Conservation (phyloP, 2,329 filamentous ascomycete genomes). For the Neopestalotiopsis clavispora region DNA sequence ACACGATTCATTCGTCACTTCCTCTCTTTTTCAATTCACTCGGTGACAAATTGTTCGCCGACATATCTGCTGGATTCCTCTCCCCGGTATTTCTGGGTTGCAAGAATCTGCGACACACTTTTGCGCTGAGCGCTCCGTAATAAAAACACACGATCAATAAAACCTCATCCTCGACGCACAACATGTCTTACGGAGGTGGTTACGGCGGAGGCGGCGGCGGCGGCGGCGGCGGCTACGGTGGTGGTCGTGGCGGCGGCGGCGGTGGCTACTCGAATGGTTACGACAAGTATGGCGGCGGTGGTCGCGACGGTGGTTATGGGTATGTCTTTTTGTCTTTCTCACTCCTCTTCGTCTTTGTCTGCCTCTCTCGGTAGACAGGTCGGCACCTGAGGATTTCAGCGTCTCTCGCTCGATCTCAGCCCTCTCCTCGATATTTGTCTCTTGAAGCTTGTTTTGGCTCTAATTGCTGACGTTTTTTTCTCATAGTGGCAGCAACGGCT, state of each 20-base stretch:
- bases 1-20: not conserved
- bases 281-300: conserved; percentile 65
- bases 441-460: not conserved
- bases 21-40: conserved; percentile 11
- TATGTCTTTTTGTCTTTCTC: conserved; percentile 26
- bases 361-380: too few relatives aligned
- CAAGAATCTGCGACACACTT: not conserved
- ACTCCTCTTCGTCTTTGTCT: too few relatives aligned
- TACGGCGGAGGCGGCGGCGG: conserved; percentile 52
- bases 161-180: conserved; percentile 34
- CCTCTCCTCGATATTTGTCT: not conserved
- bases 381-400: too few relatives aligned
- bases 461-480: not conserved
- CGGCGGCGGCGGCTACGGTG: conserved; percentile 43
- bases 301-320: conserved; percentile 44
- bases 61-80: not conserved
- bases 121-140: conserved; percentile 27
- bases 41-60: not conserved
- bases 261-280: conserved; percentile 50
- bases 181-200: conserved; percentile 73
- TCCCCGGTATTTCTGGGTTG: not conserved
- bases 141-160: conserved; percentile 18
- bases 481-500: conserved; percentile 40
- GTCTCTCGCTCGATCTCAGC: too few relatives aligned
- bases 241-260: conserved; percentile 37